Base-by-base conservation (phyloP, 208 protist genomes). In the Crithidia fasciculata region DNA sequence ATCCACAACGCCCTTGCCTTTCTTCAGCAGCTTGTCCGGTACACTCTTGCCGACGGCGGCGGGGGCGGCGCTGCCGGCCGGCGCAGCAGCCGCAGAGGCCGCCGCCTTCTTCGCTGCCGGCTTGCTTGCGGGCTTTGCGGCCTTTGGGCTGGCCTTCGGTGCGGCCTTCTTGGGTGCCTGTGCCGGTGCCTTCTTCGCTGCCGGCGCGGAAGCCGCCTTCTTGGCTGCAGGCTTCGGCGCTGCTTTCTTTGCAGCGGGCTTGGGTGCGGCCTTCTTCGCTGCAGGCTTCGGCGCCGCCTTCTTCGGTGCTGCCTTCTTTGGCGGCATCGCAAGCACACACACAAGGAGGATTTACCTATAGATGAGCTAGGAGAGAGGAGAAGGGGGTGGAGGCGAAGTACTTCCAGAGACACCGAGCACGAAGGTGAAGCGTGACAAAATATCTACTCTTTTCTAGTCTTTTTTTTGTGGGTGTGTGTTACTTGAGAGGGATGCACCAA, bases 1-100 rank as follows among this genome's bases (percentile, higher is more conserved):
- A 47, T 96, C 87, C 9, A 96, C 91, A 4, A 96, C 85, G 49
- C 89, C 91, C 57, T 80, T 74, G 16, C 86, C 89, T 68, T 94
- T 96, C 68, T 88, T 85, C 9, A 92, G 5, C 7, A 83, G 53
- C 19, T 78, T 67, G 19, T 81, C 60, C 0, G 72, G 41, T n/a
- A 40, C 73, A 16, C 56, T 84, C 13, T 76, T 75, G 19, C 19
- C 52, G 55, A 39, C 57, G n/a, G 84, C 83, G 10, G 54, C 47
- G 39, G 80, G 72, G 49, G 64, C 47, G 40, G 63, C 10, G 39
- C 47, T 4, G 28, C 36, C n/a, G 12, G 63, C 6, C 8, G 63
- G 13, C 5, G 63, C 49, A 47, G 40, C 53, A 15, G 69, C 44
- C 59, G 53, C 62, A 6, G 44, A 5, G 6, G 55, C 44, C 4